A percentile compares a stretch with the other conserved stretches of the same genome.
Conservation (phyloP, 1,139 yeast species). For the Yamadazyma triangularis region DNA sequence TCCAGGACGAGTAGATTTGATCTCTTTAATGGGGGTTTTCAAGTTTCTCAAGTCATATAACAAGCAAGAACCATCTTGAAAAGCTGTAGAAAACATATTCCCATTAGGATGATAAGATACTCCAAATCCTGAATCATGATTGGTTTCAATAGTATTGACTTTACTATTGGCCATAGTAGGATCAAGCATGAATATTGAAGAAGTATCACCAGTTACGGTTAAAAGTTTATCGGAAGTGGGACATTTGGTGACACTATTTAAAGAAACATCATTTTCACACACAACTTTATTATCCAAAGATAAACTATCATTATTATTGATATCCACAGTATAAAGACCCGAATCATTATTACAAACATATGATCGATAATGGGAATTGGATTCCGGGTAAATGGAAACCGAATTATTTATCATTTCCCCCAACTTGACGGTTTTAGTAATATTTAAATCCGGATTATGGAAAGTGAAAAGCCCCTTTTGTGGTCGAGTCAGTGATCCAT, state of each 20-base stretch:
- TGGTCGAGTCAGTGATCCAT: conserved; percentile 8
- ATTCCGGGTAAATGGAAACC: conserved; percentile 52
- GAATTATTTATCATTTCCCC: conserved; percentile 85
- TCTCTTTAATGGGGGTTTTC: conserved; percentile 45
- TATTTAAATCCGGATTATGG: conserved; percentile 45
- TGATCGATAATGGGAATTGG: conserved; percentile 41
- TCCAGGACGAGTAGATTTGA: conserved; percentile 57
- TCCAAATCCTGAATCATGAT: conserved; percentile 79
- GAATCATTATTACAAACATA: conserved; percentile 82
- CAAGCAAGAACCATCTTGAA: conserved; percentile 79
- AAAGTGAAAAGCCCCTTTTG: conserved; percentile 61
- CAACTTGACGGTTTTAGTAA: conserved; percentile 47
- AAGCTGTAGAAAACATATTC: conserved; percentile 67
- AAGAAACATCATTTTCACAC: conserved; percentile 37
- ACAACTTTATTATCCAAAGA: conserved; percentile 24
- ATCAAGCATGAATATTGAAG: conserved; percentile 35
- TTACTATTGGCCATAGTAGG: conserved; percentile 17
- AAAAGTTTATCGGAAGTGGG: conserved; percentile 27
- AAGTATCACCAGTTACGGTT: conserved; percentile 41
- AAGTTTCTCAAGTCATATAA: conserved; percentile 72
- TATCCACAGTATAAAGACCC: conserved; percentile 60
- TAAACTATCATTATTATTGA: conserved; percentile 48
- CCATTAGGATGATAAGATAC: conserved; percentile 76
- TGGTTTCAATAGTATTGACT: conserved; percentile 41
- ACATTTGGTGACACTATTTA: conserved; percentile 35